Conservation (phyloP, 1,284 basidiomycete genomes). For the Irpex sp. region DNA sequence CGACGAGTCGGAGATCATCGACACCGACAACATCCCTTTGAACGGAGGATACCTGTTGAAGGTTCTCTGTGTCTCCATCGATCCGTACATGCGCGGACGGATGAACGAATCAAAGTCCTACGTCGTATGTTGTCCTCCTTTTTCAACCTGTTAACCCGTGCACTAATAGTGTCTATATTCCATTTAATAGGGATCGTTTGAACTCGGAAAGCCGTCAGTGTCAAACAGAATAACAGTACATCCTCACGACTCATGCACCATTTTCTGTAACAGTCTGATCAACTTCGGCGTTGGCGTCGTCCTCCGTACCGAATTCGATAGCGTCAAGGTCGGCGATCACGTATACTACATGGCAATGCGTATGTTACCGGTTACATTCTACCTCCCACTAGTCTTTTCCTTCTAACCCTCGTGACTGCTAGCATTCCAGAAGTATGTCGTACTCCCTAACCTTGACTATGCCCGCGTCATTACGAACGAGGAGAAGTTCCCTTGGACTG, state of each 20-base stretch:
- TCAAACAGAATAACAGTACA: not conserved
- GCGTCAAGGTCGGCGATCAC: constrained; percentile 39
- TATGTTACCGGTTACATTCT: constrained; percentile 7
- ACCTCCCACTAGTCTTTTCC: not conserved
- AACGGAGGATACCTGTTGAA: constrained; percentile 53
- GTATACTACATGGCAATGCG: constrained; percentile 31
- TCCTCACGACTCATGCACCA: not conserved
- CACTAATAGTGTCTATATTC: not conserved
- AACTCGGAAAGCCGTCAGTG: not conserved
- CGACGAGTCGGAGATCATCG: constrained; percentile 42
- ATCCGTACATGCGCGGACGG: constrained; percentile 42
- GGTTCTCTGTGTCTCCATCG: constrained; percentile 41
- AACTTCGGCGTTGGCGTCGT: constrained; percentile 36
- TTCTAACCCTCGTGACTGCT: not conserved
- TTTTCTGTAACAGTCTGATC: not conserved
- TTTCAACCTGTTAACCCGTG: too few species aligned
- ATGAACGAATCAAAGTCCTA: constrained; percentile 27
- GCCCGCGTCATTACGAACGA: constrained; percentile 21
- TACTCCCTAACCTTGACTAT: not conserved
- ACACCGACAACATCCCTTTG: constrained; percentile 42
- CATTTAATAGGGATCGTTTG: not conserved
- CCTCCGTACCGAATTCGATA: constrained; percentile 37
- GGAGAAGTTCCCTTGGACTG: constrained; percentile 27
- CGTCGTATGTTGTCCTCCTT: not conserved
- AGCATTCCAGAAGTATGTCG: constrained; percentile 16